phyloP scores from a whole-genome alignment of 202 grass and related monocot genomes.

The Carex arenaria region DNA sequence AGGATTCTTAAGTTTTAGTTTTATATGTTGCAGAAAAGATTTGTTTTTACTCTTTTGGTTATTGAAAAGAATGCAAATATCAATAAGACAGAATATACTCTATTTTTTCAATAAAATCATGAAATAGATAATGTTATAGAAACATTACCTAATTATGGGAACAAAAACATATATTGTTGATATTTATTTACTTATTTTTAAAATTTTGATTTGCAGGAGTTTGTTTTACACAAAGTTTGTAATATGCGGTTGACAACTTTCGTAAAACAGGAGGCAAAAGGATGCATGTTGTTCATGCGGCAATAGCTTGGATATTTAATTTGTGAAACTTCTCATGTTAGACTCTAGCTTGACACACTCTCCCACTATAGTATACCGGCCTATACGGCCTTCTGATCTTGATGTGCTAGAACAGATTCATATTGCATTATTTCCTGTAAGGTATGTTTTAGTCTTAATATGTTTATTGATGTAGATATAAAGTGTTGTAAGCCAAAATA shows the following conservation, averaged over 20 bases:
- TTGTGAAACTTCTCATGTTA: constrained; percentile 84
- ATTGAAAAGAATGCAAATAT: background rate
- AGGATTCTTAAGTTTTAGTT: background rate
- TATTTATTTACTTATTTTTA: background rate
- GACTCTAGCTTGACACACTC: constrained; percentile 58
- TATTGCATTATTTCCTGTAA: constrained; percentile 81
- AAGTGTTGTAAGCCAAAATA: constrained; percentile 6
- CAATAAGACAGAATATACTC: background rate
- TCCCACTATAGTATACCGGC: constrained; percentile 75
- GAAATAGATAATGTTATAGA: background rate
- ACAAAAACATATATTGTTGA: background rate
- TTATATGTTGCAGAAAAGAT: background rate
- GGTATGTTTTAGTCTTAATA: constrained; percentile 30
- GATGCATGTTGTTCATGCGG: background rate
- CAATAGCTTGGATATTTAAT: constrained; percentile 16
- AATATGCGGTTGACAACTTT: background rate
- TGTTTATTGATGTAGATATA: constrained; percentile 1
- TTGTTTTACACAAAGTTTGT: constrained; percentile 11
- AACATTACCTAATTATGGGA: background rate
- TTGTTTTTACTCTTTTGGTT: background rate
- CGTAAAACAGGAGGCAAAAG: constrained; percentile 4
- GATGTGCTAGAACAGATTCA: constrained; percentile 88
- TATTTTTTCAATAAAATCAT: background rate
- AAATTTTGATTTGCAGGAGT: background rate
- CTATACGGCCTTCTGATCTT: constrained; percentile 82